Percentiles rank a stretch among this genome's conserved stretches.
These are phyloP conservation scores for Xylaria polymorpha DNA, from an alignment of 2,329 filamentous ascomycete species.

Conservation along the genomic window DNA sequence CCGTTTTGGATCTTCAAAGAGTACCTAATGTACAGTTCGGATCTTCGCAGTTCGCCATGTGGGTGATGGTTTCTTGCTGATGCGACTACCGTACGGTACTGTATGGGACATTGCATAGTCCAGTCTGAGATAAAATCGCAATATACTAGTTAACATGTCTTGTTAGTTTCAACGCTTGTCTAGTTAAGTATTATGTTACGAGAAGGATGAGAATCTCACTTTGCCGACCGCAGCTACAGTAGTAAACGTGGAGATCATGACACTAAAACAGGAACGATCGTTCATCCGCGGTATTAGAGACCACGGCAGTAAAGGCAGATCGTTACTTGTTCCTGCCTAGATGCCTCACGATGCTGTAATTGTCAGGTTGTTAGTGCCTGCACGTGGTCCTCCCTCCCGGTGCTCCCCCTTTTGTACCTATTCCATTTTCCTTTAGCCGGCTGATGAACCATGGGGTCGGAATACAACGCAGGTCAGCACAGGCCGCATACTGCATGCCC, in stretches of 20 bases:
- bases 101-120: not conserved
- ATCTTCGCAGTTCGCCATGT: no score
- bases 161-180: not conserved
- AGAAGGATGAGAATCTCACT: not conserved
- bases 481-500: slow-evolving; percentile 2
- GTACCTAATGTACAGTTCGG: no score
- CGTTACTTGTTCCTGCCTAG: slow-evolving; percentile 8
- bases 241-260: not conserved
- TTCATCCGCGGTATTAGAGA: not conserved
- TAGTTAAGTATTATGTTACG: not conserved
- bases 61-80: no score
- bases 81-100: not conserved
- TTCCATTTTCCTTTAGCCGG: not conserved
- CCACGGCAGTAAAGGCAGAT: not conserved
- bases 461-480: slow-evolving; percentile 3
- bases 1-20: no score
- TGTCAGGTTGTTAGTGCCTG: not conserved
- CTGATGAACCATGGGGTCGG: slow-evolving; percentile 17
- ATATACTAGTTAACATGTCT: not conserved
- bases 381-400: not conserved
- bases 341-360: not conserved
- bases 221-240: not conserved
- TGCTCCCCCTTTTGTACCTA: slow-evolving; percentile 3
- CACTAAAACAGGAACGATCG: not conserved
- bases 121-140: no score